Evolutionary conservation across 2,329 filamentous ascomycete genomes (phyloP), one percentile per base, ranked within the genome.

Genomic region (Aspergillus sojae): DNA sequence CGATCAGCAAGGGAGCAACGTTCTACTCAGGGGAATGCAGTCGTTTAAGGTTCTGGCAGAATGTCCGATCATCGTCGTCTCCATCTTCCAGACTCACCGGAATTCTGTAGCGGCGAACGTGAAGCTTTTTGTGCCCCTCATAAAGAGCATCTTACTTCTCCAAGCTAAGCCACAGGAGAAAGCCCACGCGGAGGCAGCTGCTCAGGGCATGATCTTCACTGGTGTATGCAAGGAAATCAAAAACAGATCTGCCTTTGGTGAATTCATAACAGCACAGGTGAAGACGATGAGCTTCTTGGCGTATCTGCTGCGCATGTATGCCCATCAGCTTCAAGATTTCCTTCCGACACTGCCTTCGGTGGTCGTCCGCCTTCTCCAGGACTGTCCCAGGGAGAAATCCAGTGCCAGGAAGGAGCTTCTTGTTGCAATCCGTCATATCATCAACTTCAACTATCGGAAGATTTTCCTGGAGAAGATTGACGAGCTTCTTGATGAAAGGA

Each of bases 251-350:
- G 94, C 94, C 0, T 99, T 98, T 81, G 95, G 94, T 41, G 96
- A 99, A 72, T 96, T 98, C 69, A 96, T 99, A 68, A 98, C 93
- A 0, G 93, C 94, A 1, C 96, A 99, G 77, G 95, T 99, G 19
- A 98, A 99, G 83, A 98, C 94, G 0, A 98, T 99, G 94, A 98
- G 94, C 72, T 99, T 99, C 72, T 78, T 99, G 69, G 96, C 96
- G 1, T 99, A 98, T 74, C 82, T 99, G 0, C 85, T 99, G 14
- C 85, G 95, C 50, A 91, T 96, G 55, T 96, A 97, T 77, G 89
- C 93, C 2, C 90, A 91, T 62, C 91, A 97, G 68, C 82, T 99
- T 11, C 88, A 88, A 12, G 95, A 99, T 70, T 98, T 99, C 71
- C 81, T 99, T 32, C 90, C 89, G 0, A 90, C 88, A 0, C 82